phyloP scores from a whole-genome alignment of 2,329 filamentous ascomycete genomes.

The Aspergillus puulaauensis region DNA sequence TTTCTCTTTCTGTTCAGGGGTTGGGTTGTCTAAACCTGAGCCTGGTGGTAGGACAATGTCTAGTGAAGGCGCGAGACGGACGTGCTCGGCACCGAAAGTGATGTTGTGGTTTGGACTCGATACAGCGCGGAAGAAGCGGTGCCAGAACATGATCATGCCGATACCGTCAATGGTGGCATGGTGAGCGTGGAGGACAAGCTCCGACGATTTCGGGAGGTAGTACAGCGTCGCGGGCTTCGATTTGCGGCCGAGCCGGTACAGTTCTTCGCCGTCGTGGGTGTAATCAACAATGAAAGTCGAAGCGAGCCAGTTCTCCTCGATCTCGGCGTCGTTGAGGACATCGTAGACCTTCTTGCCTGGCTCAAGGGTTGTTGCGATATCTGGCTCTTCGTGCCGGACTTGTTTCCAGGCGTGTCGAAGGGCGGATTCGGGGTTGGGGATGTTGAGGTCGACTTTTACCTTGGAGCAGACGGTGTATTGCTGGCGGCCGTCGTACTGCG shows the following conservation, averaged over 20 bases:
- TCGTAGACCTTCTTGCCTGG: background rate
- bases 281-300: background rate
- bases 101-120: background rate
- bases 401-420: background rate
- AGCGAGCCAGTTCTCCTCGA: background rate
- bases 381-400: background rate
- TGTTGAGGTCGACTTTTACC: background rate
- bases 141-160: background rate
- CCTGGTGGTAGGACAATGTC: background rate
- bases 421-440: background rate
- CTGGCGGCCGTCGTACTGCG: background rate
- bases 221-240: constrained; percentile 1
- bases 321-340: background rate
- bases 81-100: background rate
- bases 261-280: background rate
- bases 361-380: background rate
- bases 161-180: background rate
- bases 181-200: constrained; percentile 3
- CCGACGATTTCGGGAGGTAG: constrained; percentile 1
- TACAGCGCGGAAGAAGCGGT: background rate
- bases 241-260: background rate
- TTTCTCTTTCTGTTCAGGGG: background rate
- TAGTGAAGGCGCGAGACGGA: background rate
- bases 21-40: background rate
- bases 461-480: background rate